These are phyloP conservation scores for Ophiostoma novo-ulmi DNA, from an alignment of 2,329 filamentous ascomycete species.

Conservation along the genomic window DNA sequence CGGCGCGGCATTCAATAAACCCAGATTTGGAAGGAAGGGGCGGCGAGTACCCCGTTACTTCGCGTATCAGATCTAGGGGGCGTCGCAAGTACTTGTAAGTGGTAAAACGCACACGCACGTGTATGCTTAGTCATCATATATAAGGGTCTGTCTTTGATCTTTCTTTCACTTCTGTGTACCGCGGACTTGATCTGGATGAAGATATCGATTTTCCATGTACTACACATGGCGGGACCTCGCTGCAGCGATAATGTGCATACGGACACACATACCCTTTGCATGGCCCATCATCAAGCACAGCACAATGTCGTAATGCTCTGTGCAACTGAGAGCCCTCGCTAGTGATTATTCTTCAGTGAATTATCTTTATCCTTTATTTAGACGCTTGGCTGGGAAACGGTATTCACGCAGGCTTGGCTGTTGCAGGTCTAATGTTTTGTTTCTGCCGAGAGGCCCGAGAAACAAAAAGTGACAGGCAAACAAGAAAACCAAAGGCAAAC, in stretches of 20 bases:
- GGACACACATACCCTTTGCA: not conserved
- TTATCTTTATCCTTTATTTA: not conserved
- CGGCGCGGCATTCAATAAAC: slow-evolving; percentile 1
- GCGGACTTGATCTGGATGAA: too few species aligned
- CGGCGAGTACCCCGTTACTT: not conserved
- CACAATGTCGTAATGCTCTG: not conserved
- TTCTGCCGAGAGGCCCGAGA: not conserved
- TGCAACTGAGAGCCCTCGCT: not conserved
- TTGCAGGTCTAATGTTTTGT: slow-evolving; percentile 2
- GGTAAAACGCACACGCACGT: slow-evolving; percentile 7
- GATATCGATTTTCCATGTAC: not conserved
- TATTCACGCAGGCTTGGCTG: not conserved
- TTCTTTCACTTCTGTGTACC: not conserved
- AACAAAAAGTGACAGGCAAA: not conserved
- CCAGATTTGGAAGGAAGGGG: slow-evolving; percentile 9
- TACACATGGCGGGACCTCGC: not conserved
- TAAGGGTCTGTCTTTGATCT: not conserved
- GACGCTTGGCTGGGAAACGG: not conserved
- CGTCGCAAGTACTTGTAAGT: not conserved
- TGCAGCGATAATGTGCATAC: not conserved
- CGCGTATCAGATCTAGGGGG: slow-evolving; percentile 8
- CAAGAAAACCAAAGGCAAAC: slow-evolving; percentile 1
- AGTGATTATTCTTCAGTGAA: not conserved
- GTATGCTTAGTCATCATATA: not conserved
- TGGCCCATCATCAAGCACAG: not conserved